Conservation (phyloP, 768 basidiomycete genomes). For the Lentinula raphanica region DNA sequence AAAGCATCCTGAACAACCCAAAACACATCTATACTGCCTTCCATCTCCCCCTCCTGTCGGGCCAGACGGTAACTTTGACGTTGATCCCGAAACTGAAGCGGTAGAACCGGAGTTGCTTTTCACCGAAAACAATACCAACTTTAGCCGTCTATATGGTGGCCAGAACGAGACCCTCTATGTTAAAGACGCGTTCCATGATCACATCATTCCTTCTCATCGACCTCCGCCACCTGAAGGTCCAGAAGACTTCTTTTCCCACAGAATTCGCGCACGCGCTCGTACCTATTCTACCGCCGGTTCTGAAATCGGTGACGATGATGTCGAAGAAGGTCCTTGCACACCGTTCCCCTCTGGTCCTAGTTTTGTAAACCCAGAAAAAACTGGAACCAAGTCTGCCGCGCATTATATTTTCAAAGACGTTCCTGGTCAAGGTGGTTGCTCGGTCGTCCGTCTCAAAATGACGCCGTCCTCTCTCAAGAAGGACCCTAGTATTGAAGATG, state of each 20-base stretch:
- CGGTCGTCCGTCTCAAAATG: constrained; percentile 89
- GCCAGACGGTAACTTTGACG: constrained; percentile 56
- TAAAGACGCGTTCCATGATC: constrained; percentile 98
- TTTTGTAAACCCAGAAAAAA: constrained; percentile 83
- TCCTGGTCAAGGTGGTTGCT: constrained; percentile 88
- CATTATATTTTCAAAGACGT: constrained; percentile 87
- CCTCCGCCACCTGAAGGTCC: constrained; percentile 45
- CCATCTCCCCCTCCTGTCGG: constrained; percentile 90
- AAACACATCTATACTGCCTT: constrained; percentile 80
- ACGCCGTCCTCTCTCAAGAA: constrained; percentile 72
- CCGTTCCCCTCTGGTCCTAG: constrained; percentile 46
- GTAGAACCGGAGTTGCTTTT: constrained; percentile 86
- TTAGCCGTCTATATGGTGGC: constrained; percentile 82
- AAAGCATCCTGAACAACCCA: constrained; percentile 69
- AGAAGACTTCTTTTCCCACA: constrained; percentile 42
- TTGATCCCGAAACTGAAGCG: constrained; percentile 59
- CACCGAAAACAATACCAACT: constrained; percentile 98
- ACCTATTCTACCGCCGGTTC: constrained; percentile 40
- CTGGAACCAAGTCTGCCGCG: constrained; percentile 89
- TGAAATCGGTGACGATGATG: constrained; percentile 29
- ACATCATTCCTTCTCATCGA: constrained; percentile 85
- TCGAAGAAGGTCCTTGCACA: constrained; percentile 54
- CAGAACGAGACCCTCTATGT: constrained; percentile 77
- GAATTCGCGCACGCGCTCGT: constrained; percentile 38
- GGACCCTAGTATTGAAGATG: constrained; percentile 80